A percentile compares a stretch with the other conserved stretches of the same genome.
Evolutionary conservation across 2,329 filamentous ascomycete species (phyloP).

Genomic region (Colletotrichum spaethianum): DNA sequence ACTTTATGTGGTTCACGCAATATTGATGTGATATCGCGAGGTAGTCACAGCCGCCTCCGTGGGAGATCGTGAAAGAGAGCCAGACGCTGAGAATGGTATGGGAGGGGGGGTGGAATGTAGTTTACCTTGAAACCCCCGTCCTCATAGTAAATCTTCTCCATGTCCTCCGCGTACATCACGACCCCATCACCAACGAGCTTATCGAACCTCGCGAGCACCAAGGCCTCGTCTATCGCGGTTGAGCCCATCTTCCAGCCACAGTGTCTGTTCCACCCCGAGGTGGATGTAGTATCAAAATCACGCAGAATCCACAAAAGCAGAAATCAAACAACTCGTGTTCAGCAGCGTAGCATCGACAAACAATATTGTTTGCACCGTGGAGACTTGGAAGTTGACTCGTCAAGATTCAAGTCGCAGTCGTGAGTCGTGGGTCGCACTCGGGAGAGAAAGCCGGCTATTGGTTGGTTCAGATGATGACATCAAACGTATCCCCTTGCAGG

Average conservation of each 20-base stretch:
- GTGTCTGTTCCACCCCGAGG: not conserved
- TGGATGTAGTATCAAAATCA: not conserved
- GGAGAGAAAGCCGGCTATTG: not conserved
- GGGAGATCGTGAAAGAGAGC: not conserved
- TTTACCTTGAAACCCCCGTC: slow-evolving; percentile 31
- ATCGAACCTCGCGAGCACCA: slow-evolving; percentile 27
- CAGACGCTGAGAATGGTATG: not conserved
- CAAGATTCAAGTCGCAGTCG: too few relatives aligned
- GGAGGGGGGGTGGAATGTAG: not conserved
- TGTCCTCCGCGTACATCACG: slow-evolving; percentile 27
- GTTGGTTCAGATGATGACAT: slow-evolving; percentile 30
- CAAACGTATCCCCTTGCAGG: not conserved
- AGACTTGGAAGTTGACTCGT: not conserved
- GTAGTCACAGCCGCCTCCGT: not conserved
- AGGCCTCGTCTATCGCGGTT: slow-evolving; percentile 13
- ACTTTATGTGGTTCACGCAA: not conserved
- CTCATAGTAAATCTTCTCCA: slow-evolving; percentile 20
- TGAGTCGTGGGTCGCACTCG: not conserved
- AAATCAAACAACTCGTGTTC: not conserved
- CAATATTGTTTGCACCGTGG: not conserved
- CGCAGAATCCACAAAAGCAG: too few relatives aligned
- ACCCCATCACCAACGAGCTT: slow-evolving; percentile 8
- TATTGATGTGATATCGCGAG: not conserved
- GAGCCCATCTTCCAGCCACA: not conserved
- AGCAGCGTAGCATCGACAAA: not conserved